Percentiles rank a stretch among this genome's conserved stretches.
phyloP scores from a whole-genome alignment of 768 basidiomycete species.

The Mycena galopus region DNA sequence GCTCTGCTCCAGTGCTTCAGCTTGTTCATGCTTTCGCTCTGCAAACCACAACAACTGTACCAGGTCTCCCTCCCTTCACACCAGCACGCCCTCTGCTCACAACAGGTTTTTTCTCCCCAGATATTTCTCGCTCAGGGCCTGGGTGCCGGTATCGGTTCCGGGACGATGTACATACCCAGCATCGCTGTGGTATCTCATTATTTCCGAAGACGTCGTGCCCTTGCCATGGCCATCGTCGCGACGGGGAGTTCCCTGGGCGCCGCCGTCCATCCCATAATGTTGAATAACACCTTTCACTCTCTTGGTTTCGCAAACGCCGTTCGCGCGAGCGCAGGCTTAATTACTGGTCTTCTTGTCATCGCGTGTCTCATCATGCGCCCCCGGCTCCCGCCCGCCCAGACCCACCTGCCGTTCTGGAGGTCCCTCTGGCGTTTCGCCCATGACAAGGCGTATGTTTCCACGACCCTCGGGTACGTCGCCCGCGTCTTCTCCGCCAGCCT shows the following conservation, averaged over 20 bases:
- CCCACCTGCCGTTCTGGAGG: conserved; percentile 12
- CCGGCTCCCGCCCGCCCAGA: conserved; percentile 49
- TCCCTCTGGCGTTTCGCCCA: conserved; percentile 31
- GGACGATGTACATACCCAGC: conserved; percentile 59
- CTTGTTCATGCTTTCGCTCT: conserved; percentile 62
- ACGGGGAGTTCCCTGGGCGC: conserved; percentile 61
- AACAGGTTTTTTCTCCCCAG: conserved; percentile 37
- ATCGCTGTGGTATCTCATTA: conserved; percentile 60
- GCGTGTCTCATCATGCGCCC: conserved; percentile 57
- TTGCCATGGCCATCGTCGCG: conserved; percentile 63
- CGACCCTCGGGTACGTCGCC: conserved; percentile 33
- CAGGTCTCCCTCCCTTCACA: conserved; percentile 47
- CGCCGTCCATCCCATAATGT: conserved; percentile 54
- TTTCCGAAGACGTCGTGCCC: conserved; percentile 55
- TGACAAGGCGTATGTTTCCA: conserved; percentile 41
- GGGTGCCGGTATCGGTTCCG: conserved; percentile 57
- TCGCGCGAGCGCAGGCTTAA: conserved; percentile 56
- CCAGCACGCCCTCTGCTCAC: not conserved
- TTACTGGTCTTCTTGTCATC: conserved; percentile 53
- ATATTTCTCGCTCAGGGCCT: conserved; percentile 61
- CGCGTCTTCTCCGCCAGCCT: too few species aligned
- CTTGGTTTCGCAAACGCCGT: conserved; percentile 60
- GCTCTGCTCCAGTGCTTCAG: conserved; percentile 53
- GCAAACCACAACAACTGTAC: conserved; percentile 56
- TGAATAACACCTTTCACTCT: conserved; percentile 54